Percentiles rank a stretch among this genome's conserved stretches.
Conservation (phyloP, 1,139 yeast genomes). For the Scheffersomyces illinoinensis region DNA sequence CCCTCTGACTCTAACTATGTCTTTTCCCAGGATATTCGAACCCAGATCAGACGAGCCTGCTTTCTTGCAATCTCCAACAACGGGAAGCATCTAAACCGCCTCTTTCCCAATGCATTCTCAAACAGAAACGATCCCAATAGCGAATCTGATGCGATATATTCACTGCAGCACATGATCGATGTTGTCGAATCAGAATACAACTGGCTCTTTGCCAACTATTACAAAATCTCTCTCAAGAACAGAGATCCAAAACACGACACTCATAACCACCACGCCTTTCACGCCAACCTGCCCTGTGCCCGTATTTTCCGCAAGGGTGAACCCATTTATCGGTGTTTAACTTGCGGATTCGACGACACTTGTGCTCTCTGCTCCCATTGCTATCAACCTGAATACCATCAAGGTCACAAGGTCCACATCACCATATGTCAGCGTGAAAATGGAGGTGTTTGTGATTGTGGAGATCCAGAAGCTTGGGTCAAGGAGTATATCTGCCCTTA, state of each 20-base stretch:
- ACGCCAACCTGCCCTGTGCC: slow-evolving; percentile 75
- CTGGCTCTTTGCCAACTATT: slow-evolving; percentile 37
- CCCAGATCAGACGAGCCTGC: slow-evolving; percentile 49
- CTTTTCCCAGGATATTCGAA: slow-evolving; percentile 34
- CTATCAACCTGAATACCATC: slow-evolving; percentile 68
- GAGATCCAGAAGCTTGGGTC: slow-evolving; percentile 63
- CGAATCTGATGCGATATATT: not conserved
- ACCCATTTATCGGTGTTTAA: slow-evolving; percentile 78
- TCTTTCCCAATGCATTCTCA: slow-evolving; percentile 46
- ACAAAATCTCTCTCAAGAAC: slow-evolving; percentile 20
- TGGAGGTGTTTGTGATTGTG: slow-evolving; percentile 82
- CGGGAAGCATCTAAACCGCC: slow-evolving; percentile 49
- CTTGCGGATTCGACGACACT: slow-evolving; percentile 84
- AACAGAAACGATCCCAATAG: slow-evolving; percentile 4
- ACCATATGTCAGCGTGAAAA: slow-evolving; percentile 76
- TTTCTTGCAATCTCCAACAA: slow-evolving; percentile 51
- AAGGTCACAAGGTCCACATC: slow-evolving; percentile 74
- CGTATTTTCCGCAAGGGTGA: slow-evolving; percentile 79
- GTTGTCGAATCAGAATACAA: slow-evolving; percentile 35
- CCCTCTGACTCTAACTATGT: slow-evolving; percentile 37
- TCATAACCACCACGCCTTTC: slow-evolving; percentile 48
- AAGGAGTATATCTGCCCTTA: slow-evolving; percentile 33
- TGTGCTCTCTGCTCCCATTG: slow-evolving; percentile 85
- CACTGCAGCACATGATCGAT: slow-evolving; percentile 12
- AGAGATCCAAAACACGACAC: slow-evolving; percentile 23